Conservation (phyloP, 2,329 filamentous ascomycete species). For the Calonectria hawksworthii region DNA sequence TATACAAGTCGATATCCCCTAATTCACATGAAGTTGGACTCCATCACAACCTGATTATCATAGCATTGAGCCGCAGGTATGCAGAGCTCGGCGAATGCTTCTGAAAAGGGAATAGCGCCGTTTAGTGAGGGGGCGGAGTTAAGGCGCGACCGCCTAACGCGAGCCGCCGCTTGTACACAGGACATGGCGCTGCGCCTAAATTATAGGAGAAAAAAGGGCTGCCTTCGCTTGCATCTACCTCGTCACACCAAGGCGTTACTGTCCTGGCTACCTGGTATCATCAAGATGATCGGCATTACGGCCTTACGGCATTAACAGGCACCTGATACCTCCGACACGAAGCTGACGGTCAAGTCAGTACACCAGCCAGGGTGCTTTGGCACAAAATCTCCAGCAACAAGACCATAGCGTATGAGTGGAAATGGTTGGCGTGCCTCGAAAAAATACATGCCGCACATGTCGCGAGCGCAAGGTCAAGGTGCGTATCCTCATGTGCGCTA, state of each 20-base stretch:
- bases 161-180: background rate
- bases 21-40: background rate
- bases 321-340: background rate
- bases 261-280: background rate
- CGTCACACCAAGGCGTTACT: background rate
- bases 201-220: background rate
- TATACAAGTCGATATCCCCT: background rate
- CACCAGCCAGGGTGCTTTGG: background rate
- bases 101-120: background rate
- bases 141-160: background rate
- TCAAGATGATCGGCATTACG: background rate
- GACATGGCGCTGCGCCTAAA: background rate
- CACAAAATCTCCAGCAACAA: background rate
- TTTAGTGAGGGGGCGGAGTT: conserved; percentile 7
- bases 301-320: background rate
- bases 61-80: background rate
- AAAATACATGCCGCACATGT: conserved; percentile 12
- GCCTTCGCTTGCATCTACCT: background rate
- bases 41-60: background rate
- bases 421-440: background rate
- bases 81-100: conserved; percentile 17
- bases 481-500: background rate
- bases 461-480: conserved; percentile 14
- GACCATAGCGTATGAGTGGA: background rate
- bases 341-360: background rate